Evolutionary conservation across 2,329 filamentous ascomycete genomes (phyloP).

Genomic region (Neurospora sp.): DNA sequence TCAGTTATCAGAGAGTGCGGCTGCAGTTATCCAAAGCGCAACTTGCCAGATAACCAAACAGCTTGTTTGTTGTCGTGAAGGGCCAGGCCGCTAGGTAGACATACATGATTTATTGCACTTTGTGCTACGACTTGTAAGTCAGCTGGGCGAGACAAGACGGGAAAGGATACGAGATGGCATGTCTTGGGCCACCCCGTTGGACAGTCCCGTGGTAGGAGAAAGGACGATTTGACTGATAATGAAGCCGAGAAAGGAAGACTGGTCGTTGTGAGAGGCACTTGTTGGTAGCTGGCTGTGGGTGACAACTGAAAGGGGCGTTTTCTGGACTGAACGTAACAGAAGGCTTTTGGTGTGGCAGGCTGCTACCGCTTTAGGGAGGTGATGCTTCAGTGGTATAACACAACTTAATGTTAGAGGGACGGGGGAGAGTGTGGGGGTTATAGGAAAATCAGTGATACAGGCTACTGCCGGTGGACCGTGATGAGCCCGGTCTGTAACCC

Average conservation of each 20-base stretch:
- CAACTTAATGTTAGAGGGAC: neutral
- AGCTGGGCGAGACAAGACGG: neutral
- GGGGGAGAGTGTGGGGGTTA: neutral
- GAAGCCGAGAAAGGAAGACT: neutral
- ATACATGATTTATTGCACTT: neutral
- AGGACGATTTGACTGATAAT: neutral
- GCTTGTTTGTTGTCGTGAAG: neutral
- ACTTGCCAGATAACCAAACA: neutral
- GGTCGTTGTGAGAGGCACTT: neutral
- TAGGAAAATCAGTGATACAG: neutral
- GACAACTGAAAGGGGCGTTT: neutral
- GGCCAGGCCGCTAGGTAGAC: neutral
- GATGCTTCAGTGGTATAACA: neutral
- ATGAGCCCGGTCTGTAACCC: neutral
- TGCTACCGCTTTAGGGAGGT: neutral
- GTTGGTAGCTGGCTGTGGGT: neutral
- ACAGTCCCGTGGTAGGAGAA: neutral
- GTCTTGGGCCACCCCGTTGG: neutral
- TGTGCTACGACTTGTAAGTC: neutral
- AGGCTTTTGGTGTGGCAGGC: neutral
- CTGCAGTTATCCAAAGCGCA: neutral
- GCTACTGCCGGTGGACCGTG: neutral
- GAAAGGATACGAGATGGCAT: neutral
- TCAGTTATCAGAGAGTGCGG: neutral
- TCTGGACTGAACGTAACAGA: neutral